Percentiles rank a stretch among this genome's conserved stretches.
Evolutionary conservation across 2,329 filamentous ascomycete genomes (phyloP).

Genomic region (Fusarium bactridioides): DNA sequence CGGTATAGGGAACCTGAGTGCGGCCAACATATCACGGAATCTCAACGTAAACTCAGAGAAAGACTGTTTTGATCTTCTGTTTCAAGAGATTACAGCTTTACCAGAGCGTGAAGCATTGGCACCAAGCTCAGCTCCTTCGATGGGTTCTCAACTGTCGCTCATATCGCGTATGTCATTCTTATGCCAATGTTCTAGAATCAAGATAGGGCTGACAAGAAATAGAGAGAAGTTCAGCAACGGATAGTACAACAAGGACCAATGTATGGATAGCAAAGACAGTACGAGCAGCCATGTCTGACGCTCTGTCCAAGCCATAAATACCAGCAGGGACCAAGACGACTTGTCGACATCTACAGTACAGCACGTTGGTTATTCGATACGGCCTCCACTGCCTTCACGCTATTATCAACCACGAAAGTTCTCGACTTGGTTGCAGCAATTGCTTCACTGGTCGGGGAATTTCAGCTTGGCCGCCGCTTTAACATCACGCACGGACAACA

Average conservation of each 20-base stretch:
- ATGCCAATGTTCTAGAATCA: rapidly evolving
- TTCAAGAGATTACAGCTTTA: slow-evolving; percentile 37
- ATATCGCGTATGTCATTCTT: slow-evolving; percentile 14
- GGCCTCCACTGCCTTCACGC: background rate
- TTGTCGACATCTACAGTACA: background rate
- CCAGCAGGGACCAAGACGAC: no score
- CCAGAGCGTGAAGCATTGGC: slow-evolving; percentile 37
- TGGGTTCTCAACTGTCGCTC: slow-evolving; percentile 3
- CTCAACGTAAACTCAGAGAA: slow-evolving; percentile 37
- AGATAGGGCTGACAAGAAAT: background rate
- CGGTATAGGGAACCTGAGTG: background rate
- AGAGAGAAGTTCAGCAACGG: background rate
- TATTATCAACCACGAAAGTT: no score
- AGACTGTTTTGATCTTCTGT: slow-evolving; percentile 38
- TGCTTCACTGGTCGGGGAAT: background rate
- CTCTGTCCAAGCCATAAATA: slow-evolving; percentile 30
- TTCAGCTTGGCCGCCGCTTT: background rate
- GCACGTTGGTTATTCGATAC: background rate
- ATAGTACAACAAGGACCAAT: slow-evolving; percentile 38
- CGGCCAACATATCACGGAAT: background rate
- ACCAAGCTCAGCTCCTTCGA: slow-evolving; percentile 5
- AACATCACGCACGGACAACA: background rate
- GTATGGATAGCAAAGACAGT: slow-evolving; percentile 45
- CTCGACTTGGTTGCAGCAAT: background rate
- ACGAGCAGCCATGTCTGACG: slow-evolving; percentile 41